Evolutionary conservation across 352 stramenopile species (phyloP), one percentile per base, ranked within the genome.

Genomic region (Globisporangium polare): DNA sequence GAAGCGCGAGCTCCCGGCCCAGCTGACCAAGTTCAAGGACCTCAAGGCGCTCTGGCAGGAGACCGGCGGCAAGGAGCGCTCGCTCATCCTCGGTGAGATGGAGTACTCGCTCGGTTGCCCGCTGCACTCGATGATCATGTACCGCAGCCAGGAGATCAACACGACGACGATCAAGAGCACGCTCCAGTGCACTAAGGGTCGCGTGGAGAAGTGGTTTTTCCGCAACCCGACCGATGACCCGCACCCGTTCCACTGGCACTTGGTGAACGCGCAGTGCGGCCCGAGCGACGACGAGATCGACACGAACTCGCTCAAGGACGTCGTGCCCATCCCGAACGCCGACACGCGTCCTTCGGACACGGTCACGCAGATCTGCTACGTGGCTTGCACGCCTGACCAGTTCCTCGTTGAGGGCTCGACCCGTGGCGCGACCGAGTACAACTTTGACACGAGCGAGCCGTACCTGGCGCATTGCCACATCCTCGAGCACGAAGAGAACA

Each of bases 381-480:
- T 92, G 2, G 80, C 83, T 0, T 92, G 80, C 49, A 89, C 81
- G 18, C 80, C 80, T 0, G 80, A 90, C 20, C 75, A 89, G 63
- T 90, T 88, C 52, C 58, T 92, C 5, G 47, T 85, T 15, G 72
- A 81, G 43, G 73, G 68, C n/a, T 75, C 71, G 29, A 83, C 68
- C 5, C 80, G 78, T 53, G 69, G 68, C 1, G 53, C 83, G 3
- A 63, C 67, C 3, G 80, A 88, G 35, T 92, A 83, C 69, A 75
- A 75, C 54, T 92, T 92, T 52, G 76, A 90, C 60, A 89, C 80
- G 10, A 75, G 65, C 0, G 75, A 88, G n/a, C 78, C 80, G 26
- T 90, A 92, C 56, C 68, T 92, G 20, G 80, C 81, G 1, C 83
- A 92, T 29, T 92, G 83, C 58, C 83, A 92, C 65, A 87, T 89